These are phyloP conservation scores for Draba incana DNA, from an alignment of 345 rosid species.

Conservation along the genomic window DNA sequence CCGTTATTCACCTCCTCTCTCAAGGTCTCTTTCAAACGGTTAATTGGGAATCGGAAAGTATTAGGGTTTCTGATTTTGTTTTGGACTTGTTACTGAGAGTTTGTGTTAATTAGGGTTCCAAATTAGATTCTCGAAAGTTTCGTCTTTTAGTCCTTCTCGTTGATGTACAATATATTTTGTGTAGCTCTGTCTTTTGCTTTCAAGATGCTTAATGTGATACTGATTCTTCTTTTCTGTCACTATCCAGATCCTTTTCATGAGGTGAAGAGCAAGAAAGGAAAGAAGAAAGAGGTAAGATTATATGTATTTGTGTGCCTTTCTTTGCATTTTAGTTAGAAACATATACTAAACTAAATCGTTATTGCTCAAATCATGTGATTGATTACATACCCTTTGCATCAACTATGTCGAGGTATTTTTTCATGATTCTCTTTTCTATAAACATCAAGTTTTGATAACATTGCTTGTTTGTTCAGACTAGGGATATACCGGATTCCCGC, in stretches of 20 bases:
- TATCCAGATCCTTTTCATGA: slow-evolving; percentile 85
- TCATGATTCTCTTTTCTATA: too few species aligned
- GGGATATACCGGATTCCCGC: slow-evolving; percentile 61
- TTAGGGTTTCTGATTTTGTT: neutral
- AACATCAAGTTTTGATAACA: too few species aligned
- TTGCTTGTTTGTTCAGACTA: slow-evolving; percentile 55
- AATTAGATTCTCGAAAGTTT: neutral
- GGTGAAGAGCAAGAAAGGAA: slow-evolving; percentile 94
- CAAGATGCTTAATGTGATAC: too few species aligned
- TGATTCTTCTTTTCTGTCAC: slow-evolving; percentile 1
- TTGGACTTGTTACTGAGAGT: neutral
- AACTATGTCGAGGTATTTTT: too few species aligned
- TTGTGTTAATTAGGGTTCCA: slow-evolving; percentile 4
- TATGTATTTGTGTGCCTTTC: slow-evolving; percentile 3
- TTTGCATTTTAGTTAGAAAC: too few species aligned
- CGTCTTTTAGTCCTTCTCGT: neutral
- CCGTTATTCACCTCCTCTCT: slow-evolving; percentile 83
- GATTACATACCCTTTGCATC: too few species aligned
- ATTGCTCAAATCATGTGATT: too few species aligned
- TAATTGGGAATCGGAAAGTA: too few species aligned
- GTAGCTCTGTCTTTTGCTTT: too few species aligned
- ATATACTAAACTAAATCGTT: too few species aligned
- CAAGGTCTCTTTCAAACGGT: slow-evolving; percentile 82
- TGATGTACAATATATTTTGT: too few species aligned
- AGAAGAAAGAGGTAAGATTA: slow-evolving; percentile 75